These are phyloP conservation scores for Linum usitatissimum DNA, from an alignment of 345 rosid species.

Conservation along the genomic window DNA sequence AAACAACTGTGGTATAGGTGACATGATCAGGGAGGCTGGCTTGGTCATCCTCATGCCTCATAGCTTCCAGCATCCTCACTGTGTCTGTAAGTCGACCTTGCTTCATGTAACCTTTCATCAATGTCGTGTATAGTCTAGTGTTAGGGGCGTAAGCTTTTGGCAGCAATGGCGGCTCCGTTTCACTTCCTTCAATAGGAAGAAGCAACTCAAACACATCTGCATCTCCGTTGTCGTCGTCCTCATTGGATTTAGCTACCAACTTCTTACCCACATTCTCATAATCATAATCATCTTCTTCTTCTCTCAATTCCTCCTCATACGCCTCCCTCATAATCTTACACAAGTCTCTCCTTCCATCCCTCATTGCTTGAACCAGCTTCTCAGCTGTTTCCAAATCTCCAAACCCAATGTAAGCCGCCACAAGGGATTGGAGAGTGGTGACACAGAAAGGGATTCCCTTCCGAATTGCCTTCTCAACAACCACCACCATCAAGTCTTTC, in stretches of 20 bases:
- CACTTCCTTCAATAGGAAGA: conserved; percentile 33
- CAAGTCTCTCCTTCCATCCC: conserved; percentile 72
- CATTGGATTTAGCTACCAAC: conserved; percentile 24
- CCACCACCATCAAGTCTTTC: conserved; percentile 65
- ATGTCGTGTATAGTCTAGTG: conserved; percentile 70
- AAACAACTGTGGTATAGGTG: conserved; percentile 78
- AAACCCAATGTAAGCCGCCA: conserved; percentile 90
- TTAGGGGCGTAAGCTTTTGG: conserved; percentile 54
- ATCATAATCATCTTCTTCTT: conserved; percentile 26
- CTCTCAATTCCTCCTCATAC: conserved; percentile 32
- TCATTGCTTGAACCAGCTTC: conserved; percentile 76
- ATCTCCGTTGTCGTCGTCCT: conserved; percentile 11
- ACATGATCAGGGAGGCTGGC: conserved; percentile 81
- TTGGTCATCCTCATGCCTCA: conserved; percentile 54
- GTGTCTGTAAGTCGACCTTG: conserved; percentile 61
- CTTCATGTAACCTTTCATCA: conserved; percentile 97
- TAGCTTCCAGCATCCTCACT: conserved; percentile 76
- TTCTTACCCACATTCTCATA: conserved; percentile 14
- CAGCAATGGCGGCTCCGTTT: conserved; percentile 46
- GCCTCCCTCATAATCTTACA: conserved; percentile 60
- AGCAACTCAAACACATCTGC: conserved; percentile 50
- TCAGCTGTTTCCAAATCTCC: conserved; percentile 68
- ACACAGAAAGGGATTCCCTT: conserved; percentile 48
- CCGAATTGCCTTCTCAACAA: conserved; percentile 56
- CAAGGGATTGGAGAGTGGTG: conserved; percentile 74